Conservation (phyloP, 768 basidiomycete species). For the Pleurotus ostreatus region DNA sequence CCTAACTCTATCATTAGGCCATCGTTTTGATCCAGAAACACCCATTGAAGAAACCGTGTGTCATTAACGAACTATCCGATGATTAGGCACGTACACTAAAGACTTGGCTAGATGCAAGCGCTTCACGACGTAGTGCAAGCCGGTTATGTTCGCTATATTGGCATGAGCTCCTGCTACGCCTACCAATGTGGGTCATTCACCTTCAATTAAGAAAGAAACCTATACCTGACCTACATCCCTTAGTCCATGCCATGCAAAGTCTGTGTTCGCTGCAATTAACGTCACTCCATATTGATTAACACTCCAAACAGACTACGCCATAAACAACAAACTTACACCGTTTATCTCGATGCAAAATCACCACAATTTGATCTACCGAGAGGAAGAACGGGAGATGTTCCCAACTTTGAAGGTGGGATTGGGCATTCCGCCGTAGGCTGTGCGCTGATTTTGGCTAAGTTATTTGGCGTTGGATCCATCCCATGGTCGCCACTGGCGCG, state of each 20-base stretch:
- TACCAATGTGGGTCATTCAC: conserved; percentile 18
- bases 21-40: conserved; percentile 36
- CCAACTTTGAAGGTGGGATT: conserved; percentile 30
- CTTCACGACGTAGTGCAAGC: conserved; percentile 43
- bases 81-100: neutral
- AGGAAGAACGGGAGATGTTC: conserved; percentile 60
- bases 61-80: neutral
- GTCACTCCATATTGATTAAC: neutral
- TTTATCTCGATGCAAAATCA: conserved; percentile 69
- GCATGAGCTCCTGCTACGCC: conserved; percentile 33
- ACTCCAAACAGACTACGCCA: conserved; percentile 29
- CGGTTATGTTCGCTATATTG: conserved; percentile 41
- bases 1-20: conserved; percentile 15
- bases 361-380: conserved; percentile 52
- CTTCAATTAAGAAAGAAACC: neutral
- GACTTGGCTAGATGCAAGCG: conserved; percentile 35
- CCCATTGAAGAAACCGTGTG: conserved; percentile 35
- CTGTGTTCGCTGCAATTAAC: neutral
- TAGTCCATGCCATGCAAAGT: conserved; percentile 17
- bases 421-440: too few relatives aligned
- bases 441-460: too few relatives aligned
- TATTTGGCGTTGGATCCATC: conserved; percentile 32
- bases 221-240: neutral
- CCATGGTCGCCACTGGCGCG: conserved; percentile 36
- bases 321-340: conserved; percentile 39